phyloP scores from a whole-genome alignment of 2,329 filamentous ascomycete genomes.

The Madurella mycetomatis region DNA sequence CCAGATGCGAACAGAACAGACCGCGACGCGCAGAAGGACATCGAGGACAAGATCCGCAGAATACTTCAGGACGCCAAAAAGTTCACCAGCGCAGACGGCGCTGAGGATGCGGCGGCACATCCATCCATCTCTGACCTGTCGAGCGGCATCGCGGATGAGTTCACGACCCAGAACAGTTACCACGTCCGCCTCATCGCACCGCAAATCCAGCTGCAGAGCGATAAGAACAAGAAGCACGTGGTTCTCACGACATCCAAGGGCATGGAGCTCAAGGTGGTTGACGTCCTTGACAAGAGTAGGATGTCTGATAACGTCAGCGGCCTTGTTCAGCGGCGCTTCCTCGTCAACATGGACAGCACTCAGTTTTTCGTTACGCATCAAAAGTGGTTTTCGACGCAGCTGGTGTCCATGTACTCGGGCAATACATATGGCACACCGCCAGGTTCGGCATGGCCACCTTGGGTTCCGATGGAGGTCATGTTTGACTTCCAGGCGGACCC shows the following conservation, averaged over 20 bases:
- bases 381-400: conserved; percentile 78
- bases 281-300: conserved; percentile 95
- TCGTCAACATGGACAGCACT: conserved; percentile 92
- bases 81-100: conserved; percentile 70
- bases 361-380: conserved; percentile 97
- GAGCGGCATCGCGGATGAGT: conserved; percentile 79
- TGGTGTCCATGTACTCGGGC: conserved; percentile 89
- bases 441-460: conserved; percentile 91
- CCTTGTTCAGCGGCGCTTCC: conserved; percentile 88
- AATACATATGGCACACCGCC: conserved; percentile 84
- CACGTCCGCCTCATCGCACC: conserved; percentile 92
- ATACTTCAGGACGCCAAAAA: conserved; percentile 79
- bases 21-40: conserved; percentile 57
- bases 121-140: conserved; percentile 57
- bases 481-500: conserved; percentile 92
- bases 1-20: conserved; percentile 42
- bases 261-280: conserved; percentile 96
- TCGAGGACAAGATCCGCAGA: conserved; percentile 82
- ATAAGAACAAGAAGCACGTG: conserved; percentile 96
- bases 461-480: conserved; percentile 98
- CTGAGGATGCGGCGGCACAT: conserved; percentile 30
- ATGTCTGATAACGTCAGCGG: conserved; percentile 91
- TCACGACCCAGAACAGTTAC: conserved; percentile 87
- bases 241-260: conserved; percentile 94
- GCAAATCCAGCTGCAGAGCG: conserved; percentile 96